Base-by-base conservation (phyloP, 805 yeast genomes). In the Torulaspora franciscae region DNA sequence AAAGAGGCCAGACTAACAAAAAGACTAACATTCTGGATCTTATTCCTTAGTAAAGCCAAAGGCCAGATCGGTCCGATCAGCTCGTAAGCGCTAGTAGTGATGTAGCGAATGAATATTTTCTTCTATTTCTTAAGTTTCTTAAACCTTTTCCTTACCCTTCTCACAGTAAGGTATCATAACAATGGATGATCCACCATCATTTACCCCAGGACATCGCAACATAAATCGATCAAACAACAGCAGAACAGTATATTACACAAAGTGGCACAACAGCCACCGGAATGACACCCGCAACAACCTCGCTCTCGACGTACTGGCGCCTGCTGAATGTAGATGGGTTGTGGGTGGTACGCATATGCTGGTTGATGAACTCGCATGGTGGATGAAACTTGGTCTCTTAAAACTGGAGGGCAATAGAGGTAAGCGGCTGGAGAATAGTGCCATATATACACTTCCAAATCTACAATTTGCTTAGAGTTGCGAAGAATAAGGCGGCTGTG, bases 291-390 rank as follows among this genome's bases (percentile, higher is more conserved):
- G 43, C 54, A 50, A 22, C 54, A 50, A 19, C 48, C 43, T n/a
- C 34, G 28, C 15, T 37, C 45, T 27, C 41, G 33, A 11, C 35
- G 51, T 10, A 49, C 50, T 2, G 52, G 55, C 5, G 49, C 39
- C 32, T 51, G 55, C 28, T 51, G 55, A 5, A 51, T 29, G 27
- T 51, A 51, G 7, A 51, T 36, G 3, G 55, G 55, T 30, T 51
- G 55, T 29, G 46, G 51, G 11, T 44, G 48, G 29, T 42, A 19
- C 22, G 22, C 22, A 19, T 19, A 42, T 2, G 37, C 32, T 15
- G 47, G 47, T 27, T 44, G 47, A 4, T 44, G 42, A 23, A 13
- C 37, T 27, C 32, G 46, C 46, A 43, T 43, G n/a, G 11, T 25
- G 9, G 7, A 25, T 13, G 10, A 3, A 15, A 17, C 14, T 29